These are phyloP conservation scores for Acidomyces sp. DNA, from an alignment of 495 filamentous ascomycete genomes.

Conservation along the genomic window DNA sequence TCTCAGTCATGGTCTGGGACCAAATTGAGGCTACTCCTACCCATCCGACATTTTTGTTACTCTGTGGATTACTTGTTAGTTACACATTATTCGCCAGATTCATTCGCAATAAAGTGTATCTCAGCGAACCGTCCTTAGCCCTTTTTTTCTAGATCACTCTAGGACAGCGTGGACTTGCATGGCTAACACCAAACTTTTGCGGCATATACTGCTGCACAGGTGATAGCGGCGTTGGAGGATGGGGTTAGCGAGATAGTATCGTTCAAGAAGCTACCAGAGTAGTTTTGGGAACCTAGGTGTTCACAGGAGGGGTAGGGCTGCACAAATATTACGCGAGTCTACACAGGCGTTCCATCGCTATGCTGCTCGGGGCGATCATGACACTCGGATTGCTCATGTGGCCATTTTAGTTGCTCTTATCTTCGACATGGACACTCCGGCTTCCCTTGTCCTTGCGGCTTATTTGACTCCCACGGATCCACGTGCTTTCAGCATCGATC, in stretches of 20 bases:
- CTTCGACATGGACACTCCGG: constrained; percentile 28
- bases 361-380: constrained; percentile 41
- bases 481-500: constrained; percentile 35
- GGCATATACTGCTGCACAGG: constrained; percentile 5
- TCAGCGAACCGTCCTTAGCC: constrained; percentile 40
- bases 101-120: constrained; percentile 39
- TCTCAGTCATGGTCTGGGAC: constrained; percentile 26
- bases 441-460: constrained; percentile 35
- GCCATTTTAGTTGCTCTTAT: constrained; percentile 30
- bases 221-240: constrained; percentile 13
- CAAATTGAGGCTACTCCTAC: constrained; percentile 34
- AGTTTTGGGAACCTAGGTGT: constrained; percentile 37
- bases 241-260: constrained; percentile 33
- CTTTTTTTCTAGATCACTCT: constrained; percentile 35
- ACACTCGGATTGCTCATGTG: constrained; percentile 37
- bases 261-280: constrained; percentile 35
- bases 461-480: constrained; percentile 41
- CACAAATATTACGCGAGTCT: constrained; percentile 33
- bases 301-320: constrained; percentile 35
- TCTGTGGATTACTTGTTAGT: constrained; percentile 34
- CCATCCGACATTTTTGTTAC: constrained; percentile 35
- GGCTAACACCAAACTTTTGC: constrained; percentile 25
- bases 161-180: constrained; percentile 28
- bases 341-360: constrained; percentile 33
- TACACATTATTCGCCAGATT: constrained; percentile 37